Evolutionary conservation across 495 filamentous ascomycete genomes (phyloP), one percentile per base, ranked within the genome.

Genomic region (Lophiostoma macrostomum): DNA sequence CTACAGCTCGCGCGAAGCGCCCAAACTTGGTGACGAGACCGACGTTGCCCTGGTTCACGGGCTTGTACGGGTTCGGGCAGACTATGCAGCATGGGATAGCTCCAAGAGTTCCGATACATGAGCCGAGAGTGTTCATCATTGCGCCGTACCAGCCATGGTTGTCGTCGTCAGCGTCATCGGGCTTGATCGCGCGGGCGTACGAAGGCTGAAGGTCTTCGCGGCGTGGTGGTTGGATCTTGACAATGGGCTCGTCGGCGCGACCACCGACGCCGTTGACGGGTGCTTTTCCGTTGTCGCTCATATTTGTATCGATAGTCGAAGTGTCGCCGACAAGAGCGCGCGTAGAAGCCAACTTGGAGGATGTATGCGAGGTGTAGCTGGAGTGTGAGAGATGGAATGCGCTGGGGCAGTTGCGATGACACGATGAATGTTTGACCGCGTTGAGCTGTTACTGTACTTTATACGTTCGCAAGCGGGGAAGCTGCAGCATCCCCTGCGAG

Each of bases 51-150:
- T 96, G 91, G 45, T 75, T 69, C 63, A 96, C 90, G n/a, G 81
- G 81, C 75, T 95, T 95, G 80, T 91, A 98, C 11, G 93, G 93
- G 71, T 99, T 99, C 25, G 94, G 94, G 71, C 88, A 95, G 67
- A 80, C 75, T 71, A 96, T 71, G 71, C 91, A 93, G 80, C 90
- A 96, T 1, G 94, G 94, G 62, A 97, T 79, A 20, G 94, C 90
- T 47, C 93, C 93, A 18, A 86, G 65, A 54, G 80, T 86, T 53
- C 93, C 93, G 60, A 96, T 76, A 61, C 78, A 78, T 41, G 79
- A 69, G 60, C 94, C 93, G 35, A 96, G 74, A 29, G 73, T 72
- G 65, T 88, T 86, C 66, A 95, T 91, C 80, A 96, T 84, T 62
- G 76, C 69, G 14, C 90, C 88, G 69, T 96, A 97, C 91, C 91